Evolutionary conservation across 176 grass and related monocot genomes (phyloP), one percentile per base, ranked within the genome.

Genomic region (Echinochloa phyllopogon): DNA sequence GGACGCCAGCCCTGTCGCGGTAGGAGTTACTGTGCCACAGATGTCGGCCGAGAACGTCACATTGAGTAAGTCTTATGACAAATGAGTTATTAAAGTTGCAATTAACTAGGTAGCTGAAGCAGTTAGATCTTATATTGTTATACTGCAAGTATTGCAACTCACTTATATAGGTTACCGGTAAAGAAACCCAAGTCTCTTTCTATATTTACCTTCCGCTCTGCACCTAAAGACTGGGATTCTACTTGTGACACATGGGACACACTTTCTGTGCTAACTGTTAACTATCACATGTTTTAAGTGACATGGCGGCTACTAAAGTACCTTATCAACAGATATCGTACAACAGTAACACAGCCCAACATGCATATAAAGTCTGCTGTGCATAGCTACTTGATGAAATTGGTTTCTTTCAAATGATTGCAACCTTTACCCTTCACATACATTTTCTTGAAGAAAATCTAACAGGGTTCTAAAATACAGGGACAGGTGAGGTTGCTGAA

Each of bases 41-140:
- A 40, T 27, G 23, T 52, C 63, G 20, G 27, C 47, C 23, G 49
- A 85, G 47, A 90, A 83, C 8, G 39, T 51, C 38, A 85, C 72
- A 75, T 37, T 84, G 57, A 87, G 84, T 83, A 94, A 94, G 69
- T 47, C 69, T 67, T 53, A 80, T 64, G 85, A 72, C 42, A 91
- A 88, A 81, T 79, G 44, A 58, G n/a, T 67, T 89, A 83, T 72
- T 51, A 11, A 45, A 50, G 27, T 86, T 87, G 79, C 83, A 85
- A 82, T 76, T 43, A 63, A 89, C 58, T 87, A 60, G 36, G 40
- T 75, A 82, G 11, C 80, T 80, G 8, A 85, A 60, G 11, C 64
- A 61, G 15, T 44, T 71, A 64, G 43, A 86, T 72, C 2, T 77
- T 73, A 40, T 84, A 61, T 25, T 65, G 25, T 38, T 41, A 66